A percentile compares a stretch with the other conserved stretches of the same genome.
Evolutionary conservation across 768 basidiomycete genomes (phyloP).

Genomic region (Tephrocybe sp.): DNA sequence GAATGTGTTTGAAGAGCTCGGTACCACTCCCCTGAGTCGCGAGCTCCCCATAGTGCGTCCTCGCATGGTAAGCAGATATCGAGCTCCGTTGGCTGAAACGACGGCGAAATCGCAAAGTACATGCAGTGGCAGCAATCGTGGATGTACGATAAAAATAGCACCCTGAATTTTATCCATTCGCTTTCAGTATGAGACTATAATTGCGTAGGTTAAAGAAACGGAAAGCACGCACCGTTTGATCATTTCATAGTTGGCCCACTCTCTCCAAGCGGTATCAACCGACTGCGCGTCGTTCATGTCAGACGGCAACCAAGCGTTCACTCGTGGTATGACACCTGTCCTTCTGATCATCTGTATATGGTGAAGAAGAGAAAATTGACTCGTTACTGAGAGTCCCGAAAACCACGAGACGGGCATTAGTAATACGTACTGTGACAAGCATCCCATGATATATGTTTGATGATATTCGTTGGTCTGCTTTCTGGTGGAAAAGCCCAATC

Average conservation of each 20-base stretch:
- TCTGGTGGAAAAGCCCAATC: slow-evolving; percentile 55
- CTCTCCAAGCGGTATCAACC: slow-evolving; percentile 47
- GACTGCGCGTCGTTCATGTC: slow-evolving; percentile 32
- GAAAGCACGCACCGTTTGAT: slow-evolving; percentile 46
- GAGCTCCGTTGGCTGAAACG: slow-evolving; percentile 46
- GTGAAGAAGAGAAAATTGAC: no score
- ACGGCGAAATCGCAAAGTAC: slow-evolving; percentile 47
- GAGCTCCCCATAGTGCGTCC: slow-evolving; percentile 51
- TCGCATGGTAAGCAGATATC: slow-evolving; percentile 55
- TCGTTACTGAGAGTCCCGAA: no score
- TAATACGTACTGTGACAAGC: slow-evolving; percentile 53
- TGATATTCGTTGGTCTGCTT: slow-evolving; percentile 42
- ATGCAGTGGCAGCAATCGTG: slow-evolving; percentile 59
- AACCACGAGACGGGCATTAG: no score
- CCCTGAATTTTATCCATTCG: no score
- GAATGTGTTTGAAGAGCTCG: slow-evolving; percentile 37
- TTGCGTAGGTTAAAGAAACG: slow-evolving; percentile 1
- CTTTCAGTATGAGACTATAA: slow-evolving; percentile 7
- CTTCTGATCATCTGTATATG: slow-evolving; percentile 46
- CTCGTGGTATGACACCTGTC: slow-evolving; percentile 41
- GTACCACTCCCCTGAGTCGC: slow-evolving; percentile 48
- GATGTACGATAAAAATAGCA: slow-evolving; percentile 47
- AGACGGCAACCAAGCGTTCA: slow-evolving; percentile 42
- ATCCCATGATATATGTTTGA: slow-evolving; percentile 58
- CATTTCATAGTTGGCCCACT: slow-evolving; percentile 57